Evolutionary conservation across 225 moss, liverwort and hornwort species (phyloP), one percentile per base, ranked within the genome.

Genomic region (Lunularia cruciata): DNA sequence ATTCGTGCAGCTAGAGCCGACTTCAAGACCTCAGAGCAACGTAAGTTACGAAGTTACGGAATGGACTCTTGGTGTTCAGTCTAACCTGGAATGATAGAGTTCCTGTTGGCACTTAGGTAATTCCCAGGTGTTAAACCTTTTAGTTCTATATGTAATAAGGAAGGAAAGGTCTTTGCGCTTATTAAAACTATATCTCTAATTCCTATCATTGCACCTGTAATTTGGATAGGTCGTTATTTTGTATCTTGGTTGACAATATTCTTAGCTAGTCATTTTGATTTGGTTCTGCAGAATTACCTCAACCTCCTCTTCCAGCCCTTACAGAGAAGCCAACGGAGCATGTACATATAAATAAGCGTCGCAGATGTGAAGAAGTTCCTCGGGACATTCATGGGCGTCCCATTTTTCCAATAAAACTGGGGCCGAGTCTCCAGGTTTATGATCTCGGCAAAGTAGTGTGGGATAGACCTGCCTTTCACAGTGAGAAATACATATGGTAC

Each of bases 401-500:
- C 16, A 74, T 90, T 52, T 86, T 90, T 67, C 90, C 92, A 53
- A 93, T 93, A 59, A 93, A 93, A 77, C 76, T 93, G 33, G 92
- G 92, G 47, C 92, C 90, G 32, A 93, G 92, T 81, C 86, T 93
- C 39, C 90, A 93, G 62, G 92, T 93, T 32, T 90, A 90, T 72
- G 83, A 90, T 79, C 85, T 93, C 73, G 90, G 92, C 61, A 90
- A 79, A 77, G 83, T 93, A 63, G 83, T 93, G 27, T 88, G 88
- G 84, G 88, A 90, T 61, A 88, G 90, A 61, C 86, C 88, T 49
- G 88, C 85, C 65, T 93, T 93, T 63, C 92, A 93, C 63, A 93
- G 84, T 67, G 90, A 93, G 76, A 93, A 93, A 75, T 93, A 93
- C 74, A 93, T 90, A 66, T 90, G 92, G 92, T 88, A 83, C 74